phyloP scores from a whole-genome alignment of 31 red algal genomes.

The Pterothamnion heteromorphum region DNA sequence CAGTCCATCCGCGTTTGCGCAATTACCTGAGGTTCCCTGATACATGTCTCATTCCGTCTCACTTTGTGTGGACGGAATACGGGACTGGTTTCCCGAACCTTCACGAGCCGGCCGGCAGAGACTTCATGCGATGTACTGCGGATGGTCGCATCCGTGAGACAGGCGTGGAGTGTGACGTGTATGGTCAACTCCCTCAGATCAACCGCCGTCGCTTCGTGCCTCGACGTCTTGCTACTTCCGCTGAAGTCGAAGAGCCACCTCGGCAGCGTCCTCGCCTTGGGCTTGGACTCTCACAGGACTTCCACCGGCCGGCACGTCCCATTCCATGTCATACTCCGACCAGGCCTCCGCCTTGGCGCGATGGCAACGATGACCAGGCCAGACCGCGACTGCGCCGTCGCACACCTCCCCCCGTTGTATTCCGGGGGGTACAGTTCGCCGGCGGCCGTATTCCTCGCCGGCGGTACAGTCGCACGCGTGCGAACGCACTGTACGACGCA shows the following conservation, averaged over 20 bases:
- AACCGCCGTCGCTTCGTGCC: background rate
- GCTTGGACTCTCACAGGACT: no score
- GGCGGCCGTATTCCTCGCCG: background rate
- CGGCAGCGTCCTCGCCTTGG: no score
- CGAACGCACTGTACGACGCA: background rate
- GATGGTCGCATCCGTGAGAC: background rate
- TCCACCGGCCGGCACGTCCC: no score
- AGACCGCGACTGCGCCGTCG: background rate
- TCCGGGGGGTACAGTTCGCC: background rate
- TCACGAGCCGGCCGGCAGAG: background rate
- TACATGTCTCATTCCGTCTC: background rate
- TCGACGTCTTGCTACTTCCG: background rate
- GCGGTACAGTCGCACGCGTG: background rate
- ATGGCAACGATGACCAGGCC: background rate
- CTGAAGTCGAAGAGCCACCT: no score
- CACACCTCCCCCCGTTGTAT: background rate
- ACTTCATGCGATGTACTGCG: background rate
- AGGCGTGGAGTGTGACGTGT: background rate
- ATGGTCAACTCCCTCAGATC: background rate
- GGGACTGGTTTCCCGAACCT: background rate
- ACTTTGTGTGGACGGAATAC: background rate
- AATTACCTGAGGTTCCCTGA: background rate
- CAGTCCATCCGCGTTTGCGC: background rate
- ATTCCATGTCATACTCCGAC: background rate
- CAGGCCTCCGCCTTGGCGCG: background rate